Evolutionary conservation across 2,329 filamentous ascomycete genomes (phyloP), one percentile per base, ranked within the genome.

Genomic region (Colletotrichum aenigma): DNA sequence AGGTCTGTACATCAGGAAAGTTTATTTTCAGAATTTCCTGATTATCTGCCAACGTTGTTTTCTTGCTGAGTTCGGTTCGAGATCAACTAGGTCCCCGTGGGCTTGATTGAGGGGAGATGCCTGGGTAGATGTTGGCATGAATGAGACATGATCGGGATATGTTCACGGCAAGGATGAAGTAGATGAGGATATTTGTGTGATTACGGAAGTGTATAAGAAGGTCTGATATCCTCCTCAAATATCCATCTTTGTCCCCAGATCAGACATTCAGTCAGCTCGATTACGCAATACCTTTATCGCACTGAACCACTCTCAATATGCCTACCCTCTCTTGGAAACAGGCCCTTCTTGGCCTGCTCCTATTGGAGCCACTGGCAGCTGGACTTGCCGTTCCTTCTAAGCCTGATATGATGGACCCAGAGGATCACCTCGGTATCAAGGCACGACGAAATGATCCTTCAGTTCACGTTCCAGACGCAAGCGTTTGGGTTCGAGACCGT

Each of bases 321-420:
- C 36, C 26, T 16, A 48, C 24, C 7, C 16, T 56, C 7, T n/a
- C 38, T 9, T 72, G 69, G 69, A 67, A 28, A 18, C 36, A 62
- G 13, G 62, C 73, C n/a, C 24, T 72, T 2, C 10, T 72, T 32
- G 69, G 62, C n/a, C 12, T 75, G 2, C 30, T 75, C 15, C 26
- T 75, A 24, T 34, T 75, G 12, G 61, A 72, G 15, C 58, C 69
- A 10, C 16, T 75, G 15, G 73, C 52, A 9, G 43, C 38, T 6
- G 73, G 38, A 15, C n/a, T 75, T 4, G 69, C 34, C 16, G 12
- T 75, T 13, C 69, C 69, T 48, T 32, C 55, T 3, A n/a, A 48
- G 34, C 21, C 9, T 30, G 36, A 34, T 5, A 16, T 34, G 28
- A 21, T n/a, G 18, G 18, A 12, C 9, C 34, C 24, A 9, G 36